These are phyloP conservation scores for Gynandropsis gynandra DNA, from an alignment of 345 rosid species.

Conservation along the genomic window DNA sequence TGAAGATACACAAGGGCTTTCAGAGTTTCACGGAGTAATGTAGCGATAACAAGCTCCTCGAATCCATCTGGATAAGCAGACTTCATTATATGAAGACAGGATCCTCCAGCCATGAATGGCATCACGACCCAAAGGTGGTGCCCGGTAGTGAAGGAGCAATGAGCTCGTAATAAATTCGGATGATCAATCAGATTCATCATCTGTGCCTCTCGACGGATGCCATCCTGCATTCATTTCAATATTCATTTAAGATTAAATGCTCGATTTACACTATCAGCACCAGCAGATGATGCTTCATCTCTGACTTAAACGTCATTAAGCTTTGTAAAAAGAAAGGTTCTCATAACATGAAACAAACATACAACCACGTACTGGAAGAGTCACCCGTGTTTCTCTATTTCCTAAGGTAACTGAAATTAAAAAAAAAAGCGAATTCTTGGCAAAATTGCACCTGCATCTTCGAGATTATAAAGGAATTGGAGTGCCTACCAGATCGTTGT, in stretches of 20 bases:
- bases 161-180: slow-evolving; percentile 74
- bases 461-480: slow-evolving; percentile 13
- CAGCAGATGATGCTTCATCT: slow-evolving; percentile 10
- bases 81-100: slow-evolving; percentile 94
- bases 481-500: slow-evolving; percentile 67
- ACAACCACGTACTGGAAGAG: slow-evolving; percentile 9
- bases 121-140: slow-evolving; percentile 95
- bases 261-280: slow-evolving; percentile 13
- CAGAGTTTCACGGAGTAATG: slow-evolving; percentile 76
- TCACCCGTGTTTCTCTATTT: slow-evolving; percentile 8
- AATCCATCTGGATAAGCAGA: slow-evolving; percentile 78
- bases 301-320: slow-evolving; percentile 16
- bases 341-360: slow-evolving; percentile 6
- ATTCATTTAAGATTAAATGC: slow-evolving; percentile 7
- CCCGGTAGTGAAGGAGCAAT: slow-evolving; percentile 83
- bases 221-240: slow-evolving; percentile 56
- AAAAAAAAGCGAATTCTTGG: too few species aligned
- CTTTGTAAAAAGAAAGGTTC: slow-evolving; percentile 1
- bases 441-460: slow-evolving; percentile 7
- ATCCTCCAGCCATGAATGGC: slow-evolving; percentile 99
- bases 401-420: slow-evolving; percentile 12
- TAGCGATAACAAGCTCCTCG: slow-evolving; percentile 92
- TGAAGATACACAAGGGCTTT: slow-evolving; percentile 96
- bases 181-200: slow-evolving; percentile 88
- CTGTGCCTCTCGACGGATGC: slow-evolving; percentile 92